Conservation (phyloP, 441 rosid species). For the Brassica hybrid region DNA sequence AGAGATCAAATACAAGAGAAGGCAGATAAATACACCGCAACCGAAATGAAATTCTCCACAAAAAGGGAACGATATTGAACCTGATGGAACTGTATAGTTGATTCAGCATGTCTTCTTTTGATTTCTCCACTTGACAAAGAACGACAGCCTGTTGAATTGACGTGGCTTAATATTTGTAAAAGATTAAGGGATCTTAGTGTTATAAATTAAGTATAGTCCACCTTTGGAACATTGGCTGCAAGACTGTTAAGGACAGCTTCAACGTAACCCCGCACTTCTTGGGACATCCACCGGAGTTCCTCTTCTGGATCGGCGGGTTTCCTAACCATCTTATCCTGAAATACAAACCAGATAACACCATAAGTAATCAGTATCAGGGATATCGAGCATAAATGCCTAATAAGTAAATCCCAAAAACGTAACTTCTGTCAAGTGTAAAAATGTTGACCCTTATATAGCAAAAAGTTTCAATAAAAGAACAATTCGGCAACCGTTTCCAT, state of each 20-base stretch:
- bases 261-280: constrained; percentile 99
- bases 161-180: constrained; percentile 27
- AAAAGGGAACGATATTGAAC: constrained; percentile 44
- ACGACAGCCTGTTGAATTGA: constrained; percentile 89
- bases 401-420: background rate
- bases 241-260: constrained; percentile 99
- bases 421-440: background rate
- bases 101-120: constrained; percentile 99
- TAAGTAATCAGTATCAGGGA: background rate
- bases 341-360: constrained; percentile 11
- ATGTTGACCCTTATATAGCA: background rate
- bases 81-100: constrained; percentile 96
- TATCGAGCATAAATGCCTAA: background rate
- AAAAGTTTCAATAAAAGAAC: background rate
- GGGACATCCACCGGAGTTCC: constrained; percentile 99
- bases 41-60: background rate
- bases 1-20: constrained; percentile 22
- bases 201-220: constrained; percentile 36
- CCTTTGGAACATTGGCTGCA: constrained; percentile 99
- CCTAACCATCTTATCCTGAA: constrained; percentile 90
- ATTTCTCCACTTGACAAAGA: constrained; percentile 99
- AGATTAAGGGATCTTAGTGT: constrained; percentile 21
- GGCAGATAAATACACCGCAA: constrained; percentile 22
- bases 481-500: constrained; percentile 3
- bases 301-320: constrained; percentile 98